These are phyloP conservation scores for Annona squamosa DNA, from an alignment of 164 flowering plant species.

Conservation along the genomic window DNA sequence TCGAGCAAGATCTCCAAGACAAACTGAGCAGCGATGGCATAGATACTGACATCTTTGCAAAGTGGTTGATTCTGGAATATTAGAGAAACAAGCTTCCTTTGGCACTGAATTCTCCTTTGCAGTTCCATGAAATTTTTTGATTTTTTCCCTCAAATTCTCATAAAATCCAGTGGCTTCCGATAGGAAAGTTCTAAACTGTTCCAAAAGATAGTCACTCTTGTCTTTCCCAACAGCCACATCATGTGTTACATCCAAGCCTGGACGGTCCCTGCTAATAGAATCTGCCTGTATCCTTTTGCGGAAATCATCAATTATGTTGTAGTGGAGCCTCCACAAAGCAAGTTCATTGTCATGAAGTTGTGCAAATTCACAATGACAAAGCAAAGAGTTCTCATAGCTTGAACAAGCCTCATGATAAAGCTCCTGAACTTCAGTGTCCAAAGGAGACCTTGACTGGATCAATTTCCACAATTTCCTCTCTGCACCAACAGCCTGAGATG, in stretches of 20 bases:
- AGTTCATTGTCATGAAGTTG: constrained; percentile 59
- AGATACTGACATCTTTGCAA: constrained; percentile 36
- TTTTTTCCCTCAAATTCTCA: constrained; percentile 38
- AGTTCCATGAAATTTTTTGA: constrained; percentile 37
- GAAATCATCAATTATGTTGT: constrained; percentile 72
- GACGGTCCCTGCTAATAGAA: constrained; percentile 22
- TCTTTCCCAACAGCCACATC: constrained; percentile 14
- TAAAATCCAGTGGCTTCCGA: constrained; percentile 60
- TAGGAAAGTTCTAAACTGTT: constrained; percentile 50
- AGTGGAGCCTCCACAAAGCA: constrained; percentile 80
- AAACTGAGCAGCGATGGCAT: constrained; percentile 69
- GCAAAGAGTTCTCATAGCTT: constrained; percentile 48
- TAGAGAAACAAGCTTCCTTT: constrained; percentile 12
- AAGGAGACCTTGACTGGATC: constrained; percentile 47
- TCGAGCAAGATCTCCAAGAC: constrained; percentile 86
- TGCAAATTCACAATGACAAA: constrained; percentile 28
- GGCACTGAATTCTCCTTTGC: constrained; percentile 25
- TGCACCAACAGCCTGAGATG: constrained; percentile 43
- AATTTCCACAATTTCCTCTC: constrained; percentile 55
- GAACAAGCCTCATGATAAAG: constrained; percentile 47
- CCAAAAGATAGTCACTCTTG: constrained; percentile 19
- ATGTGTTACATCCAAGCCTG: constrained; percentile 12
- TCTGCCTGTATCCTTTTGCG: constrained; percentile 40
- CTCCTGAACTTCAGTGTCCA: constrained; percentile 41
- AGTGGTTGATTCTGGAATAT: constrained; percentile 22